A percentile compares a stretch with the other conserved stretches of the same genome.
Conservation (phyloP, 768 basidiomycete species). For the Floccularia luteovirens region DNA sequence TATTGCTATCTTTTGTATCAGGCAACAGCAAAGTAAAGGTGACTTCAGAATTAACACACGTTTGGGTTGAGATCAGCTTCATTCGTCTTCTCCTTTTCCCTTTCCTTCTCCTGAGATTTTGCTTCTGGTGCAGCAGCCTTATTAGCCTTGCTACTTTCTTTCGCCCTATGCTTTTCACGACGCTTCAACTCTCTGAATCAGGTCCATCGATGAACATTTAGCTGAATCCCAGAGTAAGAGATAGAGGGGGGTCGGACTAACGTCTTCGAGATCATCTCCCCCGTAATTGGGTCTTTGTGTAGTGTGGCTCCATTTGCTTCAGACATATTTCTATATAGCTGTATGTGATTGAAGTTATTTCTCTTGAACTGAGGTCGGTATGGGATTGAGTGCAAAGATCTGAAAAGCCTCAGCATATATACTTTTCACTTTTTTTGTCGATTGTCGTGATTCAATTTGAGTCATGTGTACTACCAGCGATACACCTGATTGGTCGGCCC, state of each 20-base stretch:
- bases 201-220: slow-evolving; percentile 6
- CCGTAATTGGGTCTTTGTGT: slow-evolving; percentile 84
- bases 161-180: slow-evolving; percentile 79
- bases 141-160: slow-evolving; percentile 70
- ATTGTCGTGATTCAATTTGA: too few species aligned
- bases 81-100: slow-evolving; percentile 28
- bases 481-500: too few species aligned
- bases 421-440: slow-evolving; percentile 1
- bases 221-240: slow-evolving; percentile 7
- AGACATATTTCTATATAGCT: slow-evolving; percentile 28
- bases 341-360: slow-evolving; percentile 3
- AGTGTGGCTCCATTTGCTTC: slow-evolving; percentile 34
- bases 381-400: not conserved
- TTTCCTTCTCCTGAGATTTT: slow-evolving; percentile 25
- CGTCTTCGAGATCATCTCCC: slow-evolving; percentile 97
- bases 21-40: not conserved
- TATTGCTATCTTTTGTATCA: slow-evolving; percentile 95
- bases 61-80: slow-evolving; percentile 90
- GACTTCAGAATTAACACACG: slow-evolving; percentile 41
- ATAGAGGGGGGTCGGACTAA: too few species aligned
- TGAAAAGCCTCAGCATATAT: not conserved
- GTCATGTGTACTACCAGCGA: too few species aligned
- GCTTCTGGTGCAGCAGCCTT: slow-evolving; percentile 33
- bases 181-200: slow-evolving; percentile 85
- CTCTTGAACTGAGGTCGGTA: not conserved